Evolutionary conservation across 2,329 filamentous ascomycete species (phyloP).

Genomic region (Colletotrichum sp.): DNA sequence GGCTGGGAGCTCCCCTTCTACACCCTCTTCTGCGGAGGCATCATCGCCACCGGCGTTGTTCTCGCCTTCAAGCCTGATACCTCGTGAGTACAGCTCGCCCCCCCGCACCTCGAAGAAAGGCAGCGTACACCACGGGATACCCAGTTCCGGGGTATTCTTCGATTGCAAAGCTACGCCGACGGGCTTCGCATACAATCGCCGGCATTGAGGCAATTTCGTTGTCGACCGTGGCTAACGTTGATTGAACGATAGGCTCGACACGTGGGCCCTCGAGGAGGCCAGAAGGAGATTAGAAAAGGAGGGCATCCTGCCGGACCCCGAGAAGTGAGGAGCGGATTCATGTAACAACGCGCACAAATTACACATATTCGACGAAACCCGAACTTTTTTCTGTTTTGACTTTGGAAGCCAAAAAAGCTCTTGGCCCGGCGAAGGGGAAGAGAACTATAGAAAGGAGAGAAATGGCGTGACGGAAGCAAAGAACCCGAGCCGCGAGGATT

Average conservation of each 20-base stretch:
- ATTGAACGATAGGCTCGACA: slow-evolving; percentile 79
- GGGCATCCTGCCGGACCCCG: slow-evolving; percentile 86
- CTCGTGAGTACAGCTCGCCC: slow-evolving; percentile 70
- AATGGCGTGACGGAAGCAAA: slow-evolving; percentile 13
- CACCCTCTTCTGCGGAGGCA: slow-evolving; percentile 82
- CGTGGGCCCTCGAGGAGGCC: slow-evolving; percentile 97
- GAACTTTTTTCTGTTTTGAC: neutral
- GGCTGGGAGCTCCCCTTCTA: slow-evolving; percentile 92
- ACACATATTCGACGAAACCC: neutral
- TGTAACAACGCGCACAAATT: neutral
- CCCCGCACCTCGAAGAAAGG: neutral
- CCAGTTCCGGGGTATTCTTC: accelerated
- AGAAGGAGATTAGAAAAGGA: slow-evolving; percentile 93
- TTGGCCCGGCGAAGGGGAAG: neutral
- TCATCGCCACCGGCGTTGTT: slow-evolving; percentile 76
- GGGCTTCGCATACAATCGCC: neutral
- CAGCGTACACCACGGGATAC: neutral
- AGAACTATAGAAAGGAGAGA: slow-evolving; percentile 4
- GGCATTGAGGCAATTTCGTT: slow-evolving; percentile 9
- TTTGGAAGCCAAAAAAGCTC: neutral
- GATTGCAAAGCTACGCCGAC: neutral
- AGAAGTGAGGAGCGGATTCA: slow-evolving; percentile 60
- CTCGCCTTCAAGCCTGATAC: slow-evolving; percentile 99
- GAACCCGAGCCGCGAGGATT: slow-evolving; percentile 11
- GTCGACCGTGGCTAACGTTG: slow-evolving; percentile 29